Evolutionary conservation across 1,139 yeast genomes (phyloP).

Genomic region (Hansenula lynferdii): DNA sequence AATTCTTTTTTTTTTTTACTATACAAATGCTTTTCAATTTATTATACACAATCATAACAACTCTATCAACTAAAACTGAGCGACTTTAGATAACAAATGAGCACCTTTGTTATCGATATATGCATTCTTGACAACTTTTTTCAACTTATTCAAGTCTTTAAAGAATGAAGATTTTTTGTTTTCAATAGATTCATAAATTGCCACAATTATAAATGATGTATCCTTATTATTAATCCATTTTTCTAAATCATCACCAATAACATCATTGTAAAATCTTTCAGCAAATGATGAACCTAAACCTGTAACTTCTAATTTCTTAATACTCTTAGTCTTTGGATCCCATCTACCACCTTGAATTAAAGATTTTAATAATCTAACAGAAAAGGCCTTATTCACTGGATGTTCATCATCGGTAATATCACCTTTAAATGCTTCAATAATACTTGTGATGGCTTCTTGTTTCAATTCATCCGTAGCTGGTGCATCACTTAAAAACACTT

Average conservation of each 20-base stretch:
- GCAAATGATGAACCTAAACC: constrained; percentile 67
- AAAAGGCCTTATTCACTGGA: constrained; percentile 65
- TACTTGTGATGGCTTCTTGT: constrained; percentile 44
- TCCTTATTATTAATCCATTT: constrained; percentile 71
- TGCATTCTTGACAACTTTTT: constrained; percentile 39
- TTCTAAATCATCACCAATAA: constrained; percentile 42
- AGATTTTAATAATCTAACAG: constrained; percentile 72
- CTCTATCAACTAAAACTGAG: constrained; percentile 12
- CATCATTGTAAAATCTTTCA: constrained; percentile 44
- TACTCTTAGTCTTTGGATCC: constrained; percentile 51
- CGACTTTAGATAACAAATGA: constrained; percentile 49
- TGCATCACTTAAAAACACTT: constrained; percentile 59
- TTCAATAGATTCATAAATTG: constrained; percentile 52
- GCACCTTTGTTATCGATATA: constrained; percentile 73
- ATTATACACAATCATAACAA: not conserved
- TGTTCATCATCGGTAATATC: constrained; percentile 66
- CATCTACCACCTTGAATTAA: constrained; percentile 85
- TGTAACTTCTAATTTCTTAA: constrained; percentile 43
- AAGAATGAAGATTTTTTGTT: constrained; percentile 40
- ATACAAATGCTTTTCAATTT: no score
- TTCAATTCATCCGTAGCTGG: constrained; percentile 40
- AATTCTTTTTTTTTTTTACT: no score
- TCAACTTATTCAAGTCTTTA: constrained; percentile 48
- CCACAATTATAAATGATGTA: constrained; percentile 79
- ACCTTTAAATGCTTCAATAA: constrained; percentile 60